phyloP scores from a whole-genome alignment of 805 yeast species.

The Monosporozyma yasuniensis region DNA sequence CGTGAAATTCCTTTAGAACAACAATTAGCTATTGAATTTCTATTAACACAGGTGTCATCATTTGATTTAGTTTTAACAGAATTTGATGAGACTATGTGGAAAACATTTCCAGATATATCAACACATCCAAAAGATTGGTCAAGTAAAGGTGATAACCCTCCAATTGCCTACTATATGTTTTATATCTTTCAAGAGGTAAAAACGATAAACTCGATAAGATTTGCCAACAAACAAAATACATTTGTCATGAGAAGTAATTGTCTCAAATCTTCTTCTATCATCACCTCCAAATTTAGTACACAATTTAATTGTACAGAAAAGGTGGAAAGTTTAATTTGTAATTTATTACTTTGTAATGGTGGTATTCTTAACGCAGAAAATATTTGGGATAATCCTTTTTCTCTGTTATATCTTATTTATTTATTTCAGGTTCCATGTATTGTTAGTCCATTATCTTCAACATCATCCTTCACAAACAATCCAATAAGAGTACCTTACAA shows the following conservation, averaged over 20 bases:
- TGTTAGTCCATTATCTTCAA: slow-evolving; percentile 23
- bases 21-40: slow-evolving; percentile 18
- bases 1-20: slow-evolving; percentile 15
- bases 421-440: slow-evolving; percentile 21
- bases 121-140: slow-evolving; percentile 22
- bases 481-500: background rate
- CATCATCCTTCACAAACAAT: background rate
- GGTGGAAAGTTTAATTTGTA: slow-evolving; percentile 20
- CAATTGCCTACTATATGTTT: slow-evolving; percentile 31
- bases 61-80: slow-evolving; percentile 24
- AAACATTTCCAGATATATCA: slow-evolving; percentile 9
- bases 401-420: slow-evolving; percentile 17
- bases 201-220: slow-evolving; percentile 13
- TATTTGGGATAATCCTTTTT: slow-evolving; percentile 14
- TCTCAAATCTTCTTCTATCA: slow-evolving; percentile 7
- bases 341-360: slow-evolving; percentile 18
- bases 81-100: slow-evolving; percentile 20
- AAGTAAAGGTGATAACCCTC: slow-evolving; percentile 28
- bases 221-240: slow-evolving; percentile 10
- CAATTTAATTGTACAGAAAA: slow-evolving; percentile 15
- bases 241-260: slow-evolving; percentile 17
- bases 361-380: slow-evolving; percentile 21
- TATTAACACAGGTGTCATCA: slow-evolving; percentile 24
- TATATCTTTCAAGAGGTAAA: slow-evolving; percentile 25
- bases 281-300: slow-evolving; percentile 20